phyloP scores from a whole-genome alignment of 106 monocot genomes.

The Gastrodia elata region DNA sequence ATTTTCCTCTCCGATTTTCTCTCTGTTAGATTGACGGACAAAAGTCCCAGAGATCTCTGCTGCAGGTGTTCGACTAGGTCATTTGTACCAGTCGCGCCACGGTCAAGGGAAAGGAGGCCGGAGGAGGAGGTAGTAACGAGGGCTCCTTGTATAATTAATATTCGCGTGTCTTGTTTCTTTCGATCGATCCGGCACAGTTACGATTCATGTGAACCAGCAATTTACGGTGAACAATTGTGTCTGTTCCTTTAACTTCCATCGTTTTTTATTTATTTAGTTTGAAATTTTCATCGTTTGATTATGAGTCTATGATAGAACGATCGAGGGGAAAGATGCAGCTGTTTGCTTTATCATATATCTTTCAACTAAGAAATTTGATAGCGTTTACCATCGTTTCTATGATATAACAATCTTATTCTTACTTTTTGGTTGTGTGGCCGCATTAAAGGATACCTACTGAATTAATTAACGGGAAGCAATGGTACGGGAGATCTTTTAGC shows the following conservation, averaged over 20 bases:
- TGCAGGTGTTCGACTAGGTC: background rate
- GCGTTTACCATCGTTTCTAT: background rate
- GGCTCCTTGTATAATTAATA: background rate
- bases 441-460: background rate
- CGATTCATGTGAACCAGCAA: background rate
- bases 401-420: background rate
- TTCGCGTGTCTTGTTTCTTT: background rate
- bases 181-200: background rate
- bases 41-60: background rate
- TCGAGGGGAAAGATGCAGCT: background rate
- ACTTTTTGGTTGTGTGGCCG: background rate
- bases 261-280: too few relatives aligned
- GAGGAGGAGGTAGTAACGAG: background rate
- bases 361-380: background rate
- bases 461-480: background rate
- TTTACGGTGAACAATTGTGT: background rate
- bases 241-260: background rate
- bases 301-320: background rate
- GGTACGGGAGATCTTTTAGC: background rate
- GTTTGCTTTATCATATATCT: background rate
- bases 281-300: background rate
- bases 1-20: background rate
- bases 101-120: background rate
- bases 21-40: too few relatives aligned
- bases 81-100: background rate